phyloP scores from a whole-genome alignment of 257 asterid species.

The Lycium ferocissimum region DNA sequence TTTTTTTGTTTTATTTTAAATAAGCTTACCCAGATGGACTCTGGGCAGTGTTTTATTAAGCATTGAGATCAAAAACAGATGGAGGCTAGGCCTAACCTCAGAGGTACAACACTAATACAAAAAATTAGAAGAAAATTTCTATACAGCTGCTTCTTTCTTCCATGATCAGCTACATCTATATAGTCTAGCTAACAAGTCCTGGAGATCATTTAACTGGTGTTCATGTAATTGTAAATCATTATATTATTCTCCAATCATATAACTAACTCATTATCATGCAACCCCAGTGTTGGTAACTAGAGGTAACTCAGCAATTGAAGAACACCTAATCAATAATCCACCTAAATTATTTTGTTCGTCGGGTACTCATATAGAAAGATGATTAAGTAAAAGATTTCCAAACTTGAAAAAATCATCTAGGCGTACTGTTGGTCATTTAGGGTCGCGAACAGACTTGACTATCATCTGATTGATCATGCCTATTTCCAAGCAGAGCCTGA shows the following conservation, averaged over 20 bases:
- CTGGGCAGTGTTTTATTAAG: too few relatives aligned
- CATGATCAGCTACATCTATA: too few relatives aligned
- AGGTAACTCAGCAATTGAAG: slow-evolving; percentile 16
- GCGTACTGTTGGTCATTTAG: slow-evolving; percentile 6
- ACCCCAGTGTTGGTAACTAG: slow-evolving; percentile 12
- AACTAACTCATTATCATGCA: neutral
- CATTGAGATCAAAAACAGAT: too few relatives aligned
- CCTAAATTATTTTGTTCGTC: neutral
- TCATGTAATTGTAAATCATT: neutral
- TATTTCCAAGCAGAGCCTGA: neutral
- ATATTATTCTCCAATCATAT: neutral
- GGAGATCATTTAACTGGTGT: neutral
- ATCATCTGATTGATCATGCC: slow-evolving; percentile 16
- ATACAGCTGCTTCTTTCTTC: too few relatives aligned
- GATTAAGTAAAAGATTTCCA: neutral
- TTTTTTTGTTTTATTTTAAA: too few relatives aligned
- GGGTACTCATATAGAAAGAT: neutral
- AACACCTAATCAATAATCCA: neutral
- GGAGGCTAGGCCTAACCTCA: too few relatives aligned
- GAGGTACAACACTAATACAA: too few relatives aligned
- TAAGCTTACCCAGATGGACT: too few relatives aligned
- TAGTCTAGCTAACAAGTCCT: neutral
- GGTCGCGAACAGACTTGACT: neutral
- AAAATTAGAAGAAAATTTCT: too few relatives aligned
- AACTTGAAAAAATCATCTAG: slow-evolving; percentile 1